Percentiles rank a stretch among this genome's conserved stretches.
These are phyloP conservation scores for Acer campestre DNA, from an alignment of 345 rosid genomes.

Conservation along the genomic window DNA sequence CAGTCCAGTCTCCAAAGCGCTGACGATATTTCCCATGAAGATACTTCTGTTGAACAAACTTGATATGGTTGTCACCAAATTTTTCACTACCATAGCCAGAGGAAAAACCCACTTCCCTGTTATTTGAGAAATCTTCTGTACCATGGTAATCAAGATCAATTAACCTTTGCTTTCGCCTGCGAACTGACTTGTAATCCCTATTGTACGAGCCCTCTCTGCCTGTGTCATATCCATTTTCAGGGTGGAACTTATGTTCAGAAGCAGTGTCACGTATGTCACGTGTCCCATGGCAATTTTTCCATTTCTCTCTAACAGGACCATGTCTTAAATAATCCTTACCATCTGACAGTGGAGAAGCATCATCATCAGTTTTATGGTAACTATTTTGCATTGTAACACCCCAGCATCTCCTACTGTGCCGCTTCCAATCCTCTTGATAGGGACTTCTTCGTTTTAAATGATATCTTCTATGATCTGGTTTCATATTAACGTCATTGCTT, in stretches of 20 bases:
- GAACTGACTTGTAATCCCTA: constrained; percentile 31
- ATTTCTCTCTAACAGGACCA: constrained; percentile 24
- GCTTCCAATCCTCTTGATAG: constrained; percentile 18
- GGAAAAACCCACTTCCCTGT: constrained; percentile 24
- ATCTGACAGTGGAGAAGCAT: constrained; percentile 28
- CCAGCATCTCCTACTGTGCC: constrained; percentile 27
- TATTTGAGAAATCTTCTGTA: constrained; percentile 28
- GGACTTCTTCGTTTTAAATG: constrained; percentile 28
- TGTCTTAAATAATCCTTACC: constrained; percentile 14
- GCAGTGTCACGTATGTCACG: neutral
- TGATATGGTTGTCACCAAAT: constrained; percentile 26
- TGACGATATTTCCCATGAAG: constrained; percentile 25
- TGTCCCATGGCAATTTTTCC: constrained; percentile 22
- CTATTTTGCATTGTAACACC: constrained; percentile 25
- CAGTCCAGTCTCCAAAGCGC: constrained; percentile 32
- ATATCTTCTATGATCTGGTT: constrained; percentile 21
- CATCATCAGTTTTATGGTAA: constrained; percentile 23
- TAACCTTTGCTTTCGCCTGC: constrained; percentile 30
- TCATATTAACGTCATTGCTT: constrained; percentile 22
- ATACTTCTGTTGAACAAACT: constrained; percentile 20
- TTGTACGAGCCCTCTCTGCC: constrained; percentile 24
- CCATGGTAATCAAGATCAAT: constrained; percentile 29
- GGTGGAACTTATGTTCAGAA: constrained; percentile 13
- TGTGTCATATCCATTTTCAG: constrained; percentile 25
- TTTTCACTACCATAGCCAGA: constrained; percentile 32